Evolutionary conservation across 1,284 basidiomycete genomes (phyloP).

Genomic region (Malassezia furfur): DNA sequence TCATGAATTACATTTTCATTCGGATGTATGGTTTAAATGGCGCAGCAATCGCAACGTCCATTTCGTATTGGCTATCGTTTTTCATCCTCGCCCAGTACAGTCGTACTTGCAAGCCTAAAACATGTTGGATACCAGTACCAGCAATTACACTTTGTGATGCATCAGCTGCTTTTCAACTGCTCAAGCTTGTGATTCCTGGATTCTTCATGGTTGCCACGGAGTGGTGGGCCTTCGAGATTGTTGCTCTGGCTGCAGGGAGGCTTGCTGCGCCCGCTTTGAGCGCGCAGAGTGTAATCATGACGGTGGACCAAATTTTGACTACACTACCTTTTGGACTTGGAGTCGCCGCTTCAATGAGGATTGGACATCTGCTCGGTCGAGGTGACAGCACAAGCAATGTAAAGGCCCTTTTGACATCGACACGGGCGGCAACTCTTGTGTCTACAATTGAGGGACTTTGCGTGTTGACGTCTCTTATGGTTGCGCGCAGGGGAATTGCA

Average conservation of each 20-base stretch:
- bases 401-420: neutral
- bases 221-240: conserved; percentile 72
- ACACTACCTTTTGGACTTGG: conserved; percentile 62
- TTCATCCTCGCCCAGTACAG: conserved; percentile 54
- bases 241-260: conserved; percentile 63
- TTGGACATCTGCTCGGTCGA: conserved; percentile 65
- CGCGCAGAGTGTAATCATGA: conserved; percentile 70
- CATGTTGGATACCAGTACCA: neutral
- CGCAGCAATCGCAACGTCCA: conserved; percentile 59
- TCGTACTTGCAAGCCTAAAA: conserved; percentile 23
- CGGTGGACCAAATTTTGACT: conserved; percentile 65
- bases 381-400: conserved; percentile 49
- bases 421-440: neutral
- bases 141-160: neutral
- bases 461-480: neutral
- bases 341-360: conserved; percentile 62
- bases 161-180: conserved; percentile 10
- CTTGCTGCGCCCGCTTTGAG: conserved; percentile 61
- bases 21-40: conserved; percentile 52
- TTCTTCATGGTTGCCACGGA: conserved; percentile 69
- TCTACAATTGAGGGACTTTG: neutral
- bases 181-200: conserved; percentile 61
- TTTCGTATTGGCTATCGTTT: conserved; percentile 63
- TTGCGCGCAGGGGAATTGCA: conserved; percentile 16
- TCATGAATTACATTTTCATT: conserved; percentile 4